Conservation (phyloP, 768 basidiomycete species). For the Russula emetica region DNA sequence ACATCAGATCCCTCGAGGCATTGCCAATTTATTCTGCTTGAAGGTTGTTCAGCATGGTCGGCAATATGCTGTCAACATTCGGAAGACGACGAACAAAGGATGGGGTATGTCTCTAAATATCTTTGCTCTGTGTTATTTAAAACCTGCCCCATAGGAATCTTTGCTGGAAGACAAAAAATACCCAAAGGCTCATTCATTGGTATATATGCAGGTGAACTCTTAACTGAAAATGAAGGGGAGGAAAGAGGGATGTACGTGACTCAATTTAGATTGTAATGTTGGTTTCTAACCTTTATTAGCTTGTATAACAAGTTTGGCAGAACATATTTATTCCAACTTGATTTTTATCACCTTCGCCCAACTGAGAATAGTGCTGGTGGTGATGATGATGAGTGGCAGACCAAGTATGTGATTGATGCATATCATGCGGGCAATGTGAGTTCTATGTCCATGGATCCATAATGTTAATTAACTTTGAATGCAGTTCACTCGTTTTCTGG, state of each 20-base stretch:
- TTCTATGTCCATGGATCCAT: conserved; percentile 20
- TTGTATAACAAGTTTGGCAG: conserved; percentile 69
- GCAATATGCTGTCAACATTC: conserved; percentile 55
- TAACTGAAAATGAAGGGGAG: conserved; percentile 66
- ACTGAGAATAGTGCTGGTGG: background rate
- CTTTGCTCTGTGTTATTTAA: background rate
- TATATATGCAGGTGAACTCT: conserved; percentile 78
- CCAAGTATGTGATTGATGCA: conserved; percentile 70
- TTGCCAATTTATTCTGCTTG: background rate
- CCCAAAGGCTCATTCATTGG: conserved; percentile 69
- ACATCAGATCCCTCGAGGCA: background rate
- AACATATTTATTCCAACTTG: conserved; percentile 80
- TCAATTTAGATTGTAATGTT: background rate
- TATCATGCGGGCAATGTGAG: conserved; percentile 83
- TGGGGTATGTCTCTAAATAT: conserved; percentile 57
- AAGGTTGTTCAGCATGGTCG: conserved; percentile 85
- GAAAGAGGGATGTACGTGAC: conserved; percentile 58
- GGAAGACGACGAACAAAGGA: conserved; percentile 71
- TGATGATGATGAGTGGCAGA: conserved; percentile 34
- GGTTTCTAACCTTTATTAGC: conserved; percentile 37
- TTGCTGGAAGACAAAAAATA: conserved; percentile 62
- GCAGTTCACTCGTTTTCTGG: conserved; percentile 89
- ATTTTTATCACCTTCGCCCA: conserved; percentile 62
- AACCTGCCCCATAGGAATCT: conserved; percentile 51
- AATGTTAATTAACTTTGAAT: conserved; percentile 14